Evolutionary conservation across 2,329 filamentous ascomycete genomes (phyloP), one percentile per base, ranked within the genome.

Genomic region (Clonostachys rhizophaga): DNA sequence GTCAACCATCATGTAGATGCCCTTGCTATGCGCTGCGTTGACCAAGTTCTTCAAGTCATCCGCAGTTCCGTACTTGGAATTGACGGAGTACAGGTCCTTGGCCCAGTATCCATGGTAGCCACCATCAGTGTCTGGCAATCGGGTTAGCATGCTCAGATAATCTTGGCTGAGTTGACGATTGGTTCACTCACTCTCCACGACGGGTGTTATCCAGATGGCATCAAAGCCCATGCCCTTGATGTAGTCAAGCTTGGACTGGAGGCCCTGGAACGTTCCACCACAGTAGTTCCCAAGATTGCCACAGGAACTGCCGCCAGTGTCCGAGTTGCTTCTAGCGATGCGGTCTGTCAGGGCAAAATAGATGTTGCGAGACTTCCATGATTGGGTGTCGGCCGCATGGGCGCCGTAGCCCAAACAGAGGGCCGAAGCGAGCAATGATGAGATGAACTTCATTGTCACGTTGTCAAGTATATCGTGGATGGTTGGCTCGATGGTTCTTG

Each of bases 201-300:
- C 68, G 1, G 79, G 79, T 3, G 77, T 80, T 50, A 83, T 80
- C 75, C 77, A 76, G 44, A 81, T 65, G 39, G 78, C 78, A 47
- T 75, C 75, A 51, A 81, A 82, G 20, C 78, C 79, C 74, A 83
- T 78, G 43, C 72, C 72, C 55, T 79, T 70, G 58, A 85, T 84
- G 58, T 84, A 84, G 60, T 84, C 81, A 39, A 85, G 71, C 51
- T 79, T 72, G 50, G 76, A 71, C 53, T 75, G 70, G 33, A 86
- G 69, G 7, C 83, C 83, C 45, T 68, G 62, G 57, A 77, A 86
- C 1, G 76, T 80, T 14, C 83, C 83, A 39, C 80, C 80, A 53
- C 83, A 86, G 61, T 83, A 84, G 24, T 60, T 58, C 30, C 62
- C 55, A n/a, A 72, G 61, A 35, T 65, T 54, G 8, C 63, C 54